These are phyloP conservation scores for Mycena belliarum DNA, from an alignment of 768 basidiomycete genomes.

Conservation along the genomic window DNA sequence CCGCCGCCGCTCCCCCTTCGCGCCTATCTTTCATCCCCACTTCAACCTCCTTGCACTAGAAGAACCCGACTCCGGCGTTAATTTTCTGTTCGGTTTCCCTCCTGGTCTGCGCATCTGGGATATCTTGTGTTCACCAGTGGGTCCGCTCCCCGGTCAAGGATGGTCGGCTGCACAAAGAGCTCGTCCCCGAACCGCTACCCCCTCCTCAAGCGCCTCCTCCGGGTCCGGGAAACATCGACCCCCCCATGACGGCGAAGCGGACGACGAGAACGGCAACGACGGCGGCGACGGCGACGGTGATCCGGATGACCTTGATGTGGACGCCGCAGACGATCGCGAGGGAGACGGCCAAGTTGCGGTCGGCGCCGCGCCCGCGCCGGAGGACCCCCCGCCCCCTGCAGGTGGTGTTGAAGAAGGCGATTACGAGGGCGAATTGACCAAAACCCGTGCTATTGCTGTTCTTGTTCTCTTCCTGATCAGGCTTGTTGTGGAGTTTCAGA, in stretches of 20 bases:
- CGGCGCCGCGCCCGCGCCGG: background rate
- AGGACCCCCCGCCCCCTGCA: constrained; percentile 2
- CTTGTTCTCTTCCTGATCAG: background rate
- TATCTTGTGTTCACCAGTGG: no score
- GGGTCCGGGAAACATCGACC: background rate
- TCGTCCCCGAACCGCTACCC: background rate
- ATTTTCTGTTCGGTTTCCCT: no score
- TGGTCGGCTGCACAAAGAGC: background rate
- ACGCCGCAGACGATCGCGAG: background rate
- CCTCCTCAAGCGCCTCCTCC: background rate
- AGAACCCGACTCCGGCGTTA: no score
- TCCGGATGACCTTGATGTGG: background rate
- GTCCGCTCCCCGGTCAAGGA: no score
- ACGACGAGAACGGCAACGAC: background rate
- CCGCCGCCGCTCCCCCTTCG: constrained; percentile 2
- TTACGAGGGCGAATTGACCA: background rate
- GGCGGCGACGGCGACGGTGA: background rate
- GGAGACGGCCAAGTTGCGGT: background rate
- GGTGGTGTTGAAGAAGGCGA: background rate
- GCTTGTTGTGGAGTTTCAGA: background rate
- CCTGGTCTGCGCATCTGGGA: no score
- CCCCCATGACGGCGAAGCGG: background rate
- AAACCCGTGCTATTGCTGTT: background rate
- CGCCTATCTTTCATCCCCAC: background rate
- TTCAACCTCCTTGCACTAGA: background rate